A percentile compares a stretch with the other conserved stretches of the same genome.
phyloP scores from a whole-genome alignment of 768 basidiomycete genomes.

The Exsudoporus frostii region DNA sequence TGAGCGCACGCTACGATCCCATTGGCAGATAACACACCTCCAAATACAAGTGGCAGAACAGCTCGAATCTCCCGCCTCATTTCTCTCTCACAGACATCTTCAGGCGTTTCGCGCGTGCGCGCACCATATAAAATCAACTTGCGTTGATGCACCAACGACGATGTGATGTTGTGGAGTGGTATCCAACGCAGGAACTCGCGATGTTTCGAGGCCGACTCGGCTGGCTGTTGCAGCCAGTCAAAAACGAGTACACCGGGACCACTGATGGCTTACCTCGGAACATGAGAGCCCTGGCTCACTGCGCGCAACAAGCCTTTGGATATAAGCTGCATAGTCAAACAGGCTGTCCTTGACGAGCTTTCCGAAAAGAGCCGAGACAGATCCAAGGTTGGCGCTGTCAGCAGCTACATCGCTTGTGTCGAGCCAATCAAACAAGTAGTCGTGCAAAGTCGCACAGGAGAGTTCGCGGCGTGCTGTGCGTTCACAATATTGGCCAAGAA shows the following conservation, averaged over 20 bases:
- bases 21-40: conserved; percentile 38
- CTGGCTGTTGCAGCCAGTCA: conserved; percentile 7
- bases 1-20: conserved; percentile 1
- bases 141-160: conserved; percentile 64
- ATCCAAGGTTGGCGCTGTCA: conserved; percentile 50
- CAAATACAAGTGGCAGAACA: conserved; percentile 65
- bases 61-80: conserved; percentile 68
- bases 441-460: conserved; percentile 63
- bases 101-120: conserved; percentile 64
- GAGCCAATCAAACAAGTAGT: conserved; percentile 79
- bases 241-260: not conserved
- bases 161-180: conserved; percentile 57
- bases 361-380: conserved; percentile 67
- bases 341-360: conserved; percentile 66
- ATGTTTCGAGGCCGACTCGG: conserved; percentile 51
- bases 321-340: conserved; percentile 72
- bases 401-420: conserved; percentile 62
- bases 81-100: conserved; percentile 65
- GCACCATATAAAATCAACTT: conserved; percentile 68
- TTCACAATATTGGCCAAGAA: conserved; percentile 62
- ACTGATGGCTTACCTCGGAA: conserved; percentile 42
- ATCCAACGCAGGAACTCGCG: conserved; percentile 69
- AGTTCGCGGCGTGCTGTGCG: conserved; percentile 62
- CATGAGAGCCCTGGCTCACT: conserved; percentile 61
- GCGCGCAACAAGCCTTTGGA: conserved; percentile 78